These are phyloP conservation scores for Mallotus nudiflorus DNA, from an alignment of 345 rosid genomes.

Conservation along the genomic window DNA sequence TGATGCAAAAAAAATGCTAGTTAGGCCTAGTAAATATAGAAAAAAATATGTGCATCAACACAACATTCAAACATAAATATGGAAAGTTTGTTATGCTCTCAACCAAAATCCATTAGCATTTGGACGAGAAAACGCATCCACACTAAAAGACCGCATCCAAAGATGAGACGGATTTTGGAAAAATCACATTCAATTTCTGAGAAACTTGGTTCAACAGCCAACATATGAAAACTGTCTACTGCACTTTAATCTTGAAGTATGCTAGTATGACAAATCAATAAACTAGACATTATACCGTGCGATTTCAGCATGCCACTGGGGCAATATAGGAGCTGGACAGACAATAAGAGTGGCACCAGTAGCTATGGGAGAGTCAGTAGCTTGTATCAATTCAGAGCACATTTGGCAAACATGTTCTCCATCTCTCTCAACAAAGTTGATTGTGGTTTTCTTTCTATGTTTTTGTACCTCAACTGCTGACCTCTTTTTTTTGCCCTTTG, in stretches of 20 bases:
- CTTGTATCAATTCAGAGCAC: constrained; percentile 77
- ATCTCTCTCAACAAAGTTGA: constrained; percentile 56
- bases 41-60: background rate
- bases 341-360: constrained; percentile 93
- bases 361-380: constrained; percentile 70
- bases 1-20: background rate
- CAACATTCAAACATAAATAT: background rate
- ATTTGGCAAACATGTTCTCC: constrained; percentile 73
- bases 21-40: background rate
- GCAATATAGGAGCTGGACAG: constrained; percentile 94
- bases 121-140: no score
- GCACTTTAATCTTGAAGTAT: constrained; percentile 22
- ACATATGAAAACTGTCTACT: constrained; percentile 26
- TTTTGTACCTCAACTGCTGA: constrained; percentile 37
- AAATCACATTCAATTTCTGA: background rate
- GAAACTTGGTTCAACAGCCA: background rate
- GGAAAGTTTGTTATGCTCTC: background rate
- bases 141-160: background rate
- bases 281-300: constrained; percentile 53
- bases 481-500: constrained; percentile 55
- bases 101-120: background rate
- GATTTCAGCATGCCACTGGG: constrained; percentile 94
- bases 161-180: constrained; percentile 23
- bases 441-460: constrained; percentile 50
- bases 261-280: constrained; percentile 9